Evolutionary conservation across 257 asterid genomes (phyloP).

Genomic region (Verbena officinalis): DNA sequence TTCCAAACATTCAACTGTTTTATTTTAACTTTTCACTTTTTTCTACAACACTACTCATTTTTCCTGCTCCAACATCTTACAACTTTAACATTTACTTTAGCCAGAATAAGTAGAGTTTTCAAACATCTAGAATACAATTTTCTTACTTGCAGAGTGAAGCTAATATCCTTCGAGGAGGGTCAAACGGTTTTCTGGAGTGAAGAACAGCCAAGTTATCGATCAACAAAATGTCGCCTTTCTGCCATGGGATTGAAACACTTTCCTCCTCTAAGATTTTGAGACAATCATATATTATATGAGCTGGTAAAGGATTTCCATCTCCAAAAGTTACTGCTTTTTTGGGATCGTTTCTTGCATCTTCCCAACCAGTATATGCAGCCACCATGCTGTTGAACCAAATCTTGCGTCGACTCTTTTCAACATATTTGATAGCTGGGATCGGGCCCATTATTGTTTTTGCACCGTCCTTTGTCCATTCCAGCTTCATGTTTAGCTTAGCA

Average conservation of each 20-base stretch:
- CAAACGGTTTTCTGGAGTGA: conserved; percentile 73
- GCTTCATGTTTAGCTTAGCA: conserved; percentile 75
- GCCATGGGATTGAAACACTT: conserved; percentile 83
- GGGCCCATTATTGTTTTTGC: conserved; percentile 84
- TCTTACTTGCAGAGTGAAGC: conserved; percentile 83
- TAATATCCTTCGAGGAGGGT: conserved; percentile 76
- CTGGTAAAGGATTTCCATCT: conserved; percentile 69
- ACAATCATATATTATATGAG: conserved; percentile 59
- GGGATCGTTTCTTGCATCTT: conserved; percentile 76
- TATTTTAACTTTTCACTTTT: too few relatives aligned
- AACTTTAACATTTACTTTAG: too few relatives aligned
- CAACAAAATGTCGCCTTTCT: conserved; percentile 66
- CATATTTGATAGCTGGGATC: conserved; percentile 71
- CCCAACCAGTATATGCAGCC: conserved; percentile 90
- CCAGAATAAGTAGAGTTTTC: too few relatives aligned
- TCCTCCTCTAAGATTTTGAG: conserved; percentile 69
- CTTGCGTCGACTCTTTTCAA: conserved; percentile 59
- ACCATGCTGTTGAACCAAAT: conserved; percentile 92
- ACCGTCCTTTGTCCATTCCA: conserved; percentile 75
- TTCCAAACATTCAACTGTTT: too few relatives aligned
- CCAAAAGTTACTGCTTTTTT: conserved; percentile 83
- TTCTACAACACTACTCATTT: too few relatives aligned
- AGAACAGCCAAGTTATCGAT: conserved; percentile 87
- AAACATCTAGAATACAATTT: background rate
- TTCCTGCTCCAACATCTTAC: too few relatives aligned